Conservation (phyloP, 2,329 filamentous ascomycete species). For the Annulohypoxylon truncatum region DNA sequence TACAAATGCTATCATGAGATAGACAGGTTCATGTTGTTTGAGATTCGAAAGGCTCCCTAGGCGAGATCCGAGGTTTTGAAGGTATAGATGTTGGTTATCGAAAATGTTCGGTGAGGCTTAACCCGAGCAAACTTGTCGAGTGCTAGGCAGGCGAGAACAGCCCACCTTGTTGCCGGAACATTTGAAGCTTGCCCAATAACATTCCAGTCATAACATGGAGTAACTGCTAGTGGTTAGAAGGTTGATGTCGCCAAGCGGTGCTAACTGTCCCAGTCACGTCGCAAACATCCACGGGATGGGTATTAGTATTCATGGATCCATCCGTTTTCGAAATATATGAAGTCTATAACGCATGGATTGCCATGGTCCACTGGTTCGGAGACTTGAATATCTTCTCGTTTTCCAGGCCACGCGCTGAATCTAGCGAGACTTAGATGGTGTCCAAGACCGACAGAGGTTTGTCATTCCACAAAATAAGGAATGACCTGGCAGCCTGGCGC, state of each 20-base stretch:
- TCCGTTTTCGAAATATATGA: conserved; percentile 17
- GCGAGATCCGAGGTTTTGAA: conserved; percentile 3
- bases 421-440: not conserved
- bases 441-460: not conserved
- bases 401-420: not conserved
- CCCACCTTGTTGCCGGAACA: conserved; percentile 7
- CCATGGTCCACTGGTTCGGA: not conserved
- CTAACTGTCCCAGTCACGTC: not conserved
- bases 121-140: conserved; percentile 1
- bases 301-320: conserved; percentile 5
- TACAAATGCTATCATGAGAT: not conserved
- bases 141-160: conserved; percentile 5
- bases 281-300: conserved; percentile 3
- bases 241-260: not conserved
- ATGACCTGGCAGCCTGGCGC: not conserved
- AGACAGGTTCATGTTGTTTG: not conserved
- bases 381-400: not conserved
- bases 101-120: not conserved
- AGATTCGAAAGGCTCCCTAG: not conserved
- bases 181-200: conserved; percentile 6
- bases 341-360: not conserved
- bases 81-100: conserved; percentile 6
- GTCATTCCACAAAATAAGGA: conserved; percentile 4
- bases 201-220: conserved; percentile 21
- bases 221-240: conserved; percentile 5